Evolutionary conservation across 1,284 basidiomycete genomes (phyloP), one percentile per base, ranked within the genome.

Genomic region (Sanghuangporus baumii): DNA sequence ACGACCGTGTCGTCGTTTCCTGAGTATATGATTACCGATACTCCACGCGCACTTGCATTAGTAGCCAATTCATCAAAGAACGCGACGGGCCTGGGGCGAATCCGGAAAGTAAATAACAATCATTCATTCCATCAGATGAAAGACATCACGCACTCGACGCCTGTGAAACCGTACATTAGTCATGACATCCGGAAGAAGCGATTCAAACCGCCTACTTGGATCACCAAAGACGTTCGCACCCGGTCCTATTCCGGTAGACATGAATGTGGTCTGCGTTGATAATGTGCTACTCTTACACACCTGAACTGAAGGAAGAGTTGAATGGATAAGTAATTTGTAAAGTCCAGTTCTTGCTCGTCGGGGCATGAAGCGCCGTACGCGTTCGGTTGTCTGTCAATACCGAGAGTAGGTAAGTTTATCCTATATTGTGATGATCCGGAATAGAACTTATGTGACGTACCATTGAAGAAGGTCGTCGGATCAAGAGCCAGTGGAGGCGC

Each of bases 1-100:
- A 88, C 77, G 20, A 89, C 79, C 1, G 83, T 75, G 69, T 89
- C 88, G 65, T 88, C 83, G 66, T 89, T 88, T 11, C 84, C 88
- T 6, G 86, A 85, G 68, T 79, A 89, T 12, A 90, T 71, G 5
- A 89, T 73, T 16, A 89, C 72, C 0, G 76, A 73, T 23, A 89
- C 73, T 48, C 75, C 72, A 11, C 79, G 76, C 1, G 74, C 73
- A 0, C 82, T 78, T 14, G 84, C 82, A 64, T 88, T 88, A 5
- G 83, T 79, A 1, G 87, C 86, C 16, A 89, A 76, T 20, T 86
- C 85, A 0, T 79, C 77, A 36, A 89, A 74, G 71, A 88, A 89
- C 14, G 74, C 79, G 76, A 86, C 86, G 0, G 87, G 82, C 66
- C 85, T 87, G 59, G 20, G 26, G 26, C 2, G 26, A 31, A 64